Conservation (phyloP, 805 yeast genomes). For the Metschnikowia kunwiensis region DNA sequence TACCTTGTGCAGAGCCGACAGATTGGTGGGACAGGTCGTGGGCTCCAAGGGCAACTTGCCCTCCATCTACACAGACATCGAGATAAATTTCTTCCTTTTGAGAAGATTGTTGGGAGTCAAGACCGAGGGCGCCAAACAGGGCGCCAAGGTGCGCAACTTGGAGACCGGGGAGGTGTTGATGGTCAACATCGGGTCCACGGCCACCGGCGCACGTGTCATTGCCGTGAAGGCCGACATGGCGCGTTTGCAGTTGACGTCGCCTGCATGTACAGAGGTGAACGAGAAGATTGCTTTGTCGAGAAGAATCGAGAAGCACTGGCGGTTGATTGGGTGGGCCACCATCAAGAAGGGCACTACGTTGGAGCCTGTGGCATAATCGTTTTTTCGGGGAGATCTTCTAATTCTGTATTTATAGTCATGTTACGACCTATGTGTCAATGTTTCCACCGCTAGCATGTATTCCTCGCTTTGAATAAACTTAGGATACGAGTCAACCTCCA, state of each 20-base stretch:
- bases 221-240: slow-evolving; percentile 99
- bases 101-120: slow-evolving; percentile 98
- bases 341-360: slow-evolving; percentile 89
- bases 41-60: slow-evolving; percentile 97
- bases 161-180: slow-evolving; percentile 93
- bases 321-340: slow-evolving; percentile 99
- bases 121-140: slow-evolving; percentile 93
- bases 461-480: slow-evolving; percentile 49
- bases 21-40: slow-evolving; percentile 98
- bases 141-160: slow-evolving; percentile 91
- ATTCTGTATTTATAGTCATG: slow-evolving; percentile 15
- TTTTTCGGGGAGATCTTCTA: slow-evolving; percentile 3
- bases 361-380: slow-evolving; percentile 59
- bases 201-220: slow-evolving; percentile 98
- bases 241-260: slow-evolving; percentile 90
- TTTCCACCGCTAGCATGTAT: slow-evolving; percentile 19
- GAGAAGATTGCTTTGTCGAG: slow-evolving; percentile 98
- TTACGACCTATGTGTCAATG: slow-evolving; percentile 12
- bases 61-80: slow-evolving; percentile 93
- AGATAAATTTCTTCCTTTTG: slow-evolving; percentile 92
- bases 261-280: slow-evolving; percentile 97
- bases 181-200: slow-evolving; percentile 99
- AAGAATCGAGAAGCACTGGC: slow-evolving; percentile 99
- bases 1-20: slow-evolving; percentile 97
- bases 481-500: slow-evolving; percentile 73